Base-by-base conservation (phyloP, 23 red algal species). In the Pyropia yezoensis region DNA sequence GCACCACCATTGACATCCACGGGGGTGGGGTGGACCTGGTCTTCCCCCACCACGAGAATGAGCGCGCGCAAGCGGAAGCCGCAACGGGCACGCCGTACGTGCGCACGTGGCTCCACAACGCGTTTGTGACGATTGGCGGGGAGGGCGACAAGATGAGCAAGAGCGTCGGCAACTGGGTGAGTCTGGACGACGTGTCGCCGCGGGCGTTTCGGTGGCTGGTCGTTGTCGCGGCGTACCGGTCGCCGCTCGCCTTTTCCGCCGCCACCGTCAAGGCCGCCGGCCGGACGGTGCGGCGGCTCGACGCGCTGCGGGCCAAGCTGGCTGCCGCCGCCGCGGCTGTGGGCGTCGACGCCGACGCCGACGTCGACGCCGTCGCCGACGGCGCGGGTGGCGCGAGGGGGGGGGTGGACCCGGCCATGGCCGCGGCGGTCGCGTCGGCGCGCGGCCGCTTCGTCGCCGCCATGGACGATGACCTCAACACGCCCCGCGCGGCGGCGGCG, bases 21-120 rank as follows among this genome's bases (percentile, higher is more conserved):
- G 94, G 67, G 25, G 94, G 94, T 12, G 94, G 94, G 26, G 58
- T 86, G 14, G 94, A 98, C 57, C 79, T 98, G 0, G 88, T 98
- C 2, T 98, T 98, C 55, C 94, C 94, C 15, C 94, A 98, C 57
- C 94, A 98, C 57, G 94, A 98, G 32, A 98, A 98, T 66, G 94
- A 98, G 51, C 88, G 91, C 49, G 94, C 94, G 53, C 94, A 98
- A 49, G 63, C 64, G 16, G 84, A 98, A 54, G 94, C 94, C 8
- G 19, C 75, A 0, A 91, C 65, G 49, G 94, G 80, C 18, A 24
- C 47, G 6, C 67, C 52, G 33, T 98, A 91, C 62, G 71, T 83
- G 7, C 59, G 73, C 12, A 91, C 82, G 62, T 98, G 94, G 94
- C 49, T 98, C 12, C 94, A 98, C 67, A 98, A 98, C 65, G 94